These are phyloP conservation scores for Zymoseptoria tritici DNA, from an alignment of 2,329 filamentous ascomycete genomes.

Conservation along the genomic window DNA sequence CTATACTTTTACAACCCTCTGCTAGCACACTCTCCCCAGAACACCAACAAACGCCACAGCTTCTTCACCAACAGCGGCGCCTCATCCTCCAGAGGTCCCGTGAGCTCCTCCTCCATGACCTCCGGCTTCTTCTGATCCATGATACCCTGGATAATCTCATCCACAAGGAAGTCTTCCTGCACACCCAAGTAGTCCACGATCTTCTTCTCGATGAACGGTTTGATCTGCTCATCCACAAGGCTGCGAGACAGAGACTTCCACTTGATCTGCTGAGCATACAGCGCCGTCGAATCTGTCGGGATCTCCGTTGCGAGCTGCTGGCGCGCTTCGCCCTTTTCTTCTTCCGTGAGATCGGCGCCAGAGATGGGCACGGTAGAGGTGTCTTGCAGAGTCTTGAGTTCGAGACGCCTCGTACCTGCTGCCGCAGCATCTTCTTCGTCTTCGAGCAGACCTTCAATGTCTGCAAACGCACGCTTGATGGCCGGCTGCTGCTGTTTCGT, in stretches of 20 bases:
- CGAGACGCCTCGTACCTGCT: slow-evolving; percentile 19
- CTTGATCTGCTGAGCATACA: slow-evolving; percentile 89
- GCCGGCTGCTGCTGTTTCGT: slow-evolving; percentile 46
- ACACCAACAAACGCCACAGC: slow-evolving; percentile 55
- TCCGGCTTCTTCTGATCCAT: slow-evolving; percentile 66
- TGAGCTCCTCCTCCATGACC: slow-evolving; percentile 75
- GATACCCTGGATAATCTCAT: slow-evolving; percentile 83
- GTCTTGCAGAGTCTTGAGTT: slow-evolving; percentile 39
- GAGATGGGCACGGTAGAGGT: slow-evolving; percentile 59
- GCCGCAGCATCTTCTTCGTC: slow-evolving; percentile 78
- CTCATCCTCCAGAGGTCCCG: slow-evolving; percentile 89
- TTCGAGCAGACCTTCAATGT: slow-evolving; percentile 89
- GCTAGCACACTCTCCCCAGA: slow-evolving; percentile 17
- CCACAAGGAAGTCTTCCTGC: slow-evolving; percentile 90
- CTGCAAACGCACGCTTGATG: slow-evolving; percentile 56
- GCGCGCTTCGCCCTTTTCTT: slow-evolving; percentile 77
- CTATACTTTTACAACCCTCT: slow-evolving; percentile 5
- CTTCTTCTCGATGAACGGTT: slow-evolving; percentile 96
- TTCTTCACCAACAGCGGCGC: slow-evolving; percentile 92
- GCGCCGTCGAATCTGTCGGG: slow-evolving; percentile 71
- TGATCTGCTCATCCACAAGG: slow-evolving; percentile 75
- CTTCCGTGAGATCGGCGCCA: slow-evolving; percentile 71
- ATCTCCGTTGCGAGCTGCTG: slow-evolving; percentile 82
- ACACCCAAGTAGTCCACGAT: slow-evolving; percentile 94
- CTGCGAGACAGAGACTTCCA: slow-evolving; percentile 85